Conservation (phyloP, 768 basidiomycete genomes). For the Suillus bovinus region DNA sequence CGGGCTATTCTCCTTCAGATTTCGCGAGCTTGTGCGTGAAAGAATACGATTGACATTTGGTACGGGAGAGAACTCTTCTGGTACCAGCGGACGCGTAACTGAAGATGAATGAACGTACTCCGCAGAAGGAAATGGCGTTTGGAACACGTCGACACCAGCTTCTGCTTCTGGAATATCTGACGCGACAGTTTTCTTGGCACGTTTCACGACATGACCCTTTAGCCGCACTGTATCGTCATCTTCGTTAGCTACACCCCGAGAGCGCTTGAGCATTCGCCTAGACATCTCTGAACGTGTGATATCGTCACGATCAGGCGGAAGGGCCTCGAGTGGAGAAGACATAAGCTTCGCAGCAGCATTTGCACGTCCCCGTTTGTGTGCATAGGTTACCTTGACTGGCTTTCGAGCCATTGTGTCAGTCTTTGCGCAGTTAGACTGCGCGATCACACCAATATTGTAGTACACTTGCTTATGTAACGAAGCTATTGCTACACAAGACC, state of each 20-base stretch:
- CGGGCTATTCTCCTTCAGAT: slow-evolving; percentile 40
- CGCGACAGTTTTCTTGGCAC: slow-evolving; percentile 28
- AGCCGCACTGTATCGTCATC: slow-evolving; percentile 15
- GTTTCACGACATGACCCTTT: slow-evolving; percentile 34
- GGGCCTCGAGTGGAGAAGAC: slow-evolving; percentile 31
- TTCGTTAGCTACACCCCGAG: slow-evolving; percentile 33
- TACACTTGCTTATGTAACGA: slow-evolving; percentile 18
- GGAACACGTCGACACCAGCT: slow-evolving; percentile 22
- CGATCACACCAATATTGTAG: no score
- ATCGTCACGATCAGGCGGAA: slow-evolving; percentile 30
- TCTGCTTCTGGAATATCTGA: slow-evolving; percentile 7
- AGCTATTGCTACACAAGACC: slow-evolving; percentile 18
- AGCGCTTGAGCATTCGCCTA: slow-evolving; percentile 48
- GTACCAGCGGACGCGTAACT: slow-evolving; percentile 20
- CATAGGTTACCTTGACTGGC: slow-evolving; percentile 29
- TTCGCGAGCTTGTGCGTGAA: slow-evolving; percentile 41
- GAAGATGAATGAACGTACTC: slow-evolving; percentile 25
- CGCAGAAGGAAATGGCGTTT: slow-evolving; percentile 29
- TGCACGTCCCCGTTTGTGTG: slow-evolving; percentile 32
- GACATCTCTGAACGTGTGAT: slow-evolving; percentile 43
- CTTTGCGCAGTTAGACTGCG: not conserved
- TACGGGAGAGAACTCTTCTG: slow-evolving; percentile 44
- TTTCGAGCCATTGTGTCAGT: slow-evolving; percentile 9
- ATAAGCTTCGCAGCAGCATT: slow-evolving; percentile 12
- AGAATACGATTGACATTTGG: slow-evolving; percentile 36